These are phyloP conservation scores for Aspergillus panamensis DNA, from an alignment of 495 filamentous ascomycete species.

Conservation along the genomic window DNA sequence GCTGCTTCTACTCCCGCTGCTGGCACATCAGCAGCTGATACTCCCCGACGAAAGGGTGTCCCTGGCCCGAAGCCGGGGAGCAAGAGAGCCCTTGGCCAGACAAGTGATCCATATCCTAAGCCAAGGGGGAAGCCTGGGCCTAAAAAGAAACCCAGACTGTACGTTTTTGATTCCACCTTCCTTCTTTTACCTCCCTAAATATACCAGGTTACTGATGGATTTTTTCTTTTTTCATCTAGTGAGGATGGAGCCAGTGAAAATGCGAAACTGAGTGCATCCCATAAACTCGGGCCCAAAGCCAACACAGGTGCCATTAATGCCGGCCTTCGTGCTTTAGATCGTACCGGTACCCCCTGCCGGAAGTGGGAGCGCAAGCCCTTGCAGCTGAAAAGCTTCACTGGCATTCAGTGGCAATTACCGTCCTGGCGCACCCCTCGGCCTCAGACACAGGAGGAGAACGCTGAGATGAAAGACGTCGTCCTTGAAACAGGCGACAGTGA, in stretches of 20 bases:
- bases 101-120: conserved; percentile 56
- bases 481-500: conserved; percentile 62
- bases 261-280: conserved; percentile 44
- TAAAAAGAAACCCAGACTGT: conserved; percentile 94
- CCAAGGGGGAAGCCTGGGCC: conserved; percentile 83
- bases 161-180: conserved; percentile 41
- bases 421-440: conserved; percentile 75
- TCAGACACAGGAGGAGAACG: conserved; percentile 34
- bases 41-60: conserved; percentile 51
- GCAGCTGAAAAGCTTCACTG: conserved; percentile 88
- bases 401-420: conserved; percentile 75
- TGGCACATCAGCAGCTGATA: conserved; percentile 54
- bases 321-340: conserved; percentile 87
- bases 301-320: conserved; percentile 99
- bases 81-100: conserved; percentile 59
- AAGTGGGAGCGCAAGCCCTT: conserved; percentile 84
- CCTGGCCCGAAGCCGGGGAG: conserved; percentile 53
- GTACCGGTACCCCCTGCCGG: conserved; percentile 83
- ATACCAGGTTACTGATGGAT: not conserved
- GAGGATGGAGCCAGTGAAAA: conserved; percentile 60
- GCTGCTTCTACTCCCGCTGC: conserved; percentile 50
- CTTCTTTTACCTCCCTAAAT: not conserved
- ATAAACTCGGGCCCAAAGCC: conserved; percentile 93
- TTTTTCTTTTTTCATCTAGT: conserved; percentile 31
- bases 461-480: conserved; percentile 40